Evolutionary conservation across 2,329 filamentous ascomycete genomes (phyloP).

Genomic region (Dryadomyces sulphureus): DNA sequence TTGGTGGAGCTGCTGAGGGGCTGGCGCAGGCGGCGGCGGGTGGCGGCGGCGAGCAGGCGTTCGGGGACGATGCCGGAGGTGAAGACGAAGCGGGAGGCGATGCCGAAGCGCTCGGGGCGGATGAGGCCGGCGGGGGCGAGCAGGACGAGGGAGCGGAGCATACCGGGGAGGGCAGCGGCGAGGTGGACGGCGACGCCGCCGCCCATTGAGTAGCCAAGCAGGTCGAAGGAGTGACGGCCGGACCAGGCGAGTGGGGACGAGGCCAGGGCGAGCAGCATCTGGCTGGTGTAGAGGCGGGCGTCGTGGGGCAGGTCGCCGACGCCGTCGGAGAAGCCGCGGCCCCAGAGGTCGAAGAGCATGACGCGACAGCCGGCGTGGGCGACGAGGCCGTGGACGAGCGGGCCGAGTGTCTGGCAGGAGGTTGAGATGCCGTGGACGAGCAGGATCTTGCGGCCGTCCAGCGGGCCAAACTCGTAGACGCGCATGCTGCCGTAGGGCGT

Average conservation of each 20-base stretch:
- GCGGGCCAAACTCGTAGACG: slow-evolving; percentile 72
- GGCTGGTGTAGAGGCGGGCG: slow-evolving; percentile 55
- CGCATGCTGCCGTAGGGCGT: slow-evolving; percentile 63
- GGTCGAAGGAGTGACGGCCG: slow-evolving; percentile 38
- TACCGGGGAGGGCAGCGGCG: slow-evolving; percentile 53
- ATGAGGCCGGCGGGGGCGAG: slow-evolving; percentile 70
- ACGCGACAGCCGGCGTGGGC: slow-evolving; percentile 55
- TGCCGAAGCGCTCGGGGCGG: slow-evolving; percentile 35
- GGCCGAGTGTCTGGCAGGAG: slow-evolving; percentile 57
- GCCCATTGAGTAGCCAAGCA: slow-evolving; percentile 72
- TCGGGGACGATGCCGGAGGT: slow-evolving; percentile 39
- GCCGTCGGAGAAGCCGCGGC: slow-evolving; percentile 51
- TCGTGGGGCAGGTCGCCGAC: slow-evolving; percentile 56
- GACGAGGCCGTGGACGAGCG: slow-evolving; percentile 52
- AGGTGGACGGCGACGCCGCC: slow-evolving; percentile 67
- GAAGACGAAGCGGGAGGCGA: slow-evolving; percentile 34
- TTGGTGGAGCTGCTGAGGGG: slow-evolving; percentile 28
- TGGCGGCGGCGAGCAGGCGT: slow-evolving; percentile 31
- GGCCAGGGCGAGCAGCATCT: slow-evolving; percentile 55
- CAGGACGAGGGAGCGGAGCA: slow-evolving; percentile 57
- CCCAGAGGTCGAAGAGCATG: slow-evolving; percentile 65
- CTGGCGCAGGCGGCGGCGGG: slow-evolving; percentile 30
- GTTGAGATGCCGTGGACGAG: slow-evolving; percentile 77
- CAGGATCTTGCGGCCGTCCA: slow-evolving; percentile 56
- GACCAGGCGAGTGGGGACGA: slow-evolving; percentile 60